phyloP scores from a whole-genome alignment of 257 asterid genomes.

The Solanum lycopersicoides region DNA sequence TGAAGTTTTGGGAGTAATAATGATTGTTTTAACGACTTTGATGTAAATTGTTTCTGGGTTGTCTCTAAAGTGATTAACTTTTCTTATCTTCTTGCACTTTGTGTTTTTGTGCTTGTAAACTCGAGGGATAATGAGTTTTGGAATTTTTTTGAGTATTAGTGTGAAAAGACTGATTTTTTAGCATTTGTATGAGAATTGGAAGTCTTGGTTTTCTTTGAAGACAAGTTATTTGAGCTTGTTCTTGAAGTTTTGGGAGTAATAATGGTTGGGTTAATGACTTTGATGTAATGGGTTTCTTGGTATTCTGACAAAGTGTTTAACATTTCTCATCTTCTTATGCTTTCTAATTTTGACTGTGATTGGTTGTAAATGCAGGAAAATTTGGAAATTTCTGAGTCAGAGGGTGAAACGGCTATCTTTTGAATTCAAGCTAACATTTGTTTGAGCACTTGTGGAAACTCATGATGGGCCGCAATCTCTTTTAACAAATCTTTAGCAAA shows the following conservation, averaged over 20 bases:
- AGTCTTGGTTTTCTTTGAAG: neutral
- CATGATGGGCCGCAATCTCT: neutral
- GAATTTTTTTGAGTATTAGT: neutral
- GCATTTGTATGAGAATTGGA: neutral
- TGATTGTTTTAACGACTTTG: neutral
- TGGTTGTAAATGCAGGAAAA: slow-evolving; percentile 7
- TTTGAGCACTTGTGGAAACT: neutral
- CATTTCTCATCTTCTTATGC: neutral
- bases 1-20: neutral
- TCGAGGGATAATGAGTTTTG: neutral
- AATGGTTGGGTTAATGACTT: neutral
- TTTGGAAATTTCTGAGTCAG: neutral
- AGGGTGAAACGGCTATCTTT: neutral
- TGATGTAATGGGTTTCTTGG: neutral
- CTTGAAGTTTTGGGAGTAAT: neutral
- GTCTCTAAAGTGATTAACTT: neutral
- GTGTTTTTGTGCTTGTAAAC: neutral
- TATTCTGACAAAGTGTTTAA: neutral
- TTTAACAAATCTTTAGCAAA: neutral
- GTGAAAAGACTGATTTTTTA: neutral
- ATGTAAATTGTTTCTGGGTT: neutral
- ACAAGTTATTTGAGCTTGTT: neutral
- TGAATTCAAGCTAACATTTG: neutral
- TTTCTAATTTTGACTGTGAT: neutral
- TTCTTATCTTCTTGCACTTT: neutral